Evolutionary conservation across 2,329 filamentous ascomycete species (phyloP), one percentile per base, ranked within the genome.

Genomic region (Claviceps maximensis): DNA sequence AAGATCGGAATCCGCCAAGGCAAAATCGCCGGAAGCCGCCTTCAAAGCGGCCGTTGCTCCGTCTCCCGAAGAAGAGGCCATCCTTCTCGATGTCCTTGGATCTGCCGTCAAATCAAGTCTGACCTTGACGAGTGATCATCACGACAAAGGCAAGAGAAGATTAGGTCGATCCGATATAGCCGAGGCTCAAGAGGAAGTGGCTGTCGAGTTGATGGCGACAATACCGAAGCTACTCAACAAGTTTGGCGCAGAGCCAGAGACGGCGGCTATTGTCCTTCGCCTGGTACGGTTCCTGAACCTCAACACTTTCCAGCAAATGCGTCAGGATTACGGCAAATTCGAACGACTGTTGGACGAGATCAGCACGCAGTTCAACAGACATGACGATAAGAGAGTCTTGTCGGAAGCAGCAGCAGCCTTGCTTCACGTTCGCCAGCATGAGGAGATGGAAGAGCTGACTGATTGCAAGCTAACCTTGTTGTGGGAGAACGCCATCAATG

Each of bases 181-280:
- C 6, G 86, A 90, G 55, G 77, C 83, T 27, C 85, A 88, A 57
- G 89, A 95, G 61, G 82, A 86, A 49, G 83, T 86, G 38, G 88
- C 88, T 2, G 76, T 89, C 48, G 82, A 85, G 59, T 76, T 98
- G 40, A 87, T 89, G 9, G 75, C 78, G 40, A 75, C 87, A 15
- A 91, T 97, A 52, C 93, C 93, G 0, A 83, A 82, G 57, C 78
- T 98, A 2, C 74, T 98, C 50, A 95, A 86, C 69, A 97, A 96
- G 64, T 98, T 89, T 61, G 91, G 93, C 5, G 87, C 90, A n/a
- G 79, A 87, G 29, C 86, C 93, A 17, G 83, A 86, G 61, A 90
- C 91, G 25, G 89, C 90, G 1, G 87, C 89, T 10, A 82, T 87
- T 25, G 89, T 96, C 47, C 76, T 98, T 25, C 82, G 89, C 33